Base-by-base conservation (phyloP, 192 early-diverging fungal genomes). In the Coemansia sp. region DNA sequence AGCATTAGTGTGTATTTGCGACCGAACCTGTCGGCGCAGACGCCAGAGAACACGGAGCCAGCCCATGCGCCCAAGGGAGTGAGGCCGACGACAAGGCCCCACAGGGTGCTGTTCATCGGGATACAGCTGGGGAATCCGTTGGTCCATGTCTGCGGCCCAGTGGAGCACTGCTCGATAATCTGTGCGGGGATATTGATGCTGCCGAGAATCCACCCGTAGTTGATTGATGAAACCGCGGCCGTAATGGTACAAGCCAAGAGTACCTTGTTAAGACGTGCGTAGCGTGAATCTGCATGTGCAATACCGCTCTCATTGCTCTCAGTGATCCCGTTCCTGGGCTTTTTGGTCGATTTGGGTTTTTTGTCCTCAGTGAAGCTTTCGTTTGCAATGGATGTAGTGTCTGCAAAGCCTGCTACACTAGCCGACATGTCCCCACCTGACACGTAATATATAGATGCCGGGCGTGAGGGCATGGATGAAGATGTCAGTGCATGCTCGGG, bases 21-120 rank as follows among this genome's bases (percentile, higher is more conserved):
- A 5, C 94, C 94, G 69, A 82, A 85, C 7, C 82, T 60, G 61
- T 93, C 89, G 31, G 85, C 87, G 23, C 85, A 83, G 16, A 72
- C 28, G 30, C 89, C 81, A 1, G 90, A 87, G 37, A 91, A 82
- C 57, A 91, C 66, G 1, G 93, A 90, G 25, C 93, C 94, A 2
- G 90, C 49, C 46, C 94, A 82, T 2, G 88, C 94, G 35, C 94
- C 94, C 15, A 91, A 77, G 5, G 84, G 86, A 13, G 78, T 67
- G 83, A 78, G 64, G 73, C 87, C 64, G 84, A 86, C 51, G 73
- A 87, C 46, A 78, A 81, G 37, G 73, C 80, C 40, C 87, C 87
- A 82, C 71, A 93, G 71, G 2, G 70, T 75, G 59, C 78, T 81
- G 8, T 76, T 75, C 91, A 93, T 93, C 28, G 86, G 86, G 34